Percentiles rank a stretch among this genome's conserved stretches.
phyloP scores from a whole-genome alignment of 2,329 filamentous ascomycete species.

The Parastagonospora avenae region DNA sequence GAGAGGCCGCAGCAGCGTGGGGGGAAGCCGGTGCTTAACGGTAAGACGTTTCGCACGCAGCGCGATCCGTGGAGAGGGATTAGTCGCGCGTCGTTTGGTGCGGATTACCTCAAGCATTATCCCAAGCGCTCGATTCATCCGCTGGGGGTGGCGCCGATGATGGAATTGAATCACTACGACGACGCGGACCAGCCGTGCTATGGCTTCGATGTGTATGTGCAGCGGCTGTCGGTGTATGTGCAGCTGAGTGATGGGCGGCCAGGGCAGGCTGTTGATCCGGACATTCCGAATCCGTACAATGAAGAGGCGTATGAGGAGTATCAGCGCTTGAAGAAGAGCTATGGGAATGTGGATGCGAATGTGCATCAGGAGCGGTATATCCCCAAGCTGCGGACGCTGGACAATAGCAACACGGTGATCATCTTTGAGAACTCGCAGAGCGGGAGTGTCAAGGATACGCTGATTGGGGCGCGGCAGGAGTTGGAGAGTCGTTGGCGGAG shows the following conservation, averaged over 20 bases:
- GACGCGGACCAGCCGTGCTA: constrained; percentile 50
- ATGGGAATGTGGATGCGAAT: constrained; percentile 33
- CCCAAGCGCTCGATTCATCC: constrained; percentile 27
- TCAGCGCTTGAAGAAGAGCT: constrained; percentile 36
- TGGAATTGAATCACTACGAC: constrained; percentile 58
- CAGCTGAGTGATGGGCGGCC: constrained; percentile 54
- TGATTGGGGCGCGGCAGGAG: constrained; percentile 56
- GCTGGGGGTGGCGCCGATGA: constrained; percentile 47
- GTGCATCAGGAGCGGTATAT: constrained; percentile 45
- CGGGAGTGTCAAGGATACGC: constrained; percentile 54
- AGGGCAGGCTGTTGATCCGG: constrained; percentile 46
- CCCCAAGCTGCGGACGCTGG: constrained; percentile 51
- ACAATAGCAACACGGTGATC: constrained; percentile 57
- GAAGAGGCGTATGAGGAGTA: constrained; percentile 44
- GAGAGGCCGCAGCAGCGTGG: constrained; percentile 54
- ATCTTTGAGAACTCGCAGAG: constrained; percentile 59
- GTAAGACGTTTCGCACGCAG: constrained; percentile 57
- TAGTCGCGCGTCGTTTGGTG: constrained; percentile 55
- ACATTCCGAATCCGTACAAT: constrained; percentile 54
- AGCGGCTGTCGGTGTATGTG: constrained; percentile 57
- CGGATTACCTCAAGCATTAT: constrained; percentile 59
- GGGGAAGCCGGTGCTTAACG: constrained; percentile 58
- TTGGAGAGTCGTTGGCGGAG: constrained; percentile 60
- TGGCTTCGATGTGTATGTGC: constrained; percentile 57
- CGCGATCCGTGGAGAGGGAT: constrained; percentile 59